Conservation (phyloP, 768 basidiomycete species). For the Suillus subaureus region DNA sequence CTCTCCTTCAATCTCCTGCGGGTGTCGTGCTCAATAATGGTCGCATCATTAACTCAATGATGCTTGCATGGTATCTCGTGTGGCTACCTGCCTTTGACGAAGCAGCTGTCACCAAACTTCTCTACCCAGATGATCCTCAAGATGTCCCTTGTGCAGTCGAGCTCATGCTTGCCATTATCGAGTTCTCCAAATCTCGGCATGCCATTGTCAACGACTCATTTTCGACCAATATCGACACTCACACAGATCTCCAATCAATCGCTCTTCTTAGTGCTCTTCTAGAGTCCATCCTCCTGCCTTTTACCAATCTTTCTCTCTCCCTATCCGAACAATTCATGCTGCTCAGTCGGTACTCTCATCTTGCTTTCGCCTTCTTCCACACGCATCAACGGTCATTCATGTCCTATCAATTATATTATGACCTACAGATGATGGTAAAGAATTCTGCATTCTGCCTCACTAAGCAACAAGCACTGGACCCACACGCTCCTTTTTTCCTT, state of each 20-base stretch:
- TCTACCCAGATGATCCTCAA: too few species aligned
- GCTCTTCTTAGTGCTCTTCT: not conserved
- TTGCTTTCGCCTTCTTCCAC: not conserved
- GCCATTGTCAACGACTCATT: not conserved
- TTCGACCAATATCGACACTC: not conserved
- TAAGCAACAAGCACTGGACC: conserved; percentile 22
- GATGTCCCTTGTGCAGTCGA: too few species aligned
- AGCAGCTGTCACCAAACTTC: too few species aligned
- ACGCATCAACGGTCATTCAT: not conserved
- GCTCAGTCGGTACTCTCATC: not conserved
- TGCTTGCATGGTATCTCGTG: too few species aligned
- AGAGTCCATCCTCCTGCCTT: not conserved
- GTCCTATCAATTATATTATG: conserved; percentile 9
- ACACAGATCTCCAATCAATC: not conserved
- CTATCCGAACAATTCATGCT: not conserved
- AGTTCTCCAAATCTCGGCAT: too few species aligned
- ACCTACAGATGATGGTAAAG: conserved; percentile 33
- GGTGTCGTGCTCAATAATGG: too few species aligned
- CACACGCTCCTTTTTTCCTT: conserved; percentile 19
- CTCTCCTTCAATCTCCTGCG: too few species aligned
- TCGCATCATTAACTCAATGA: too few species aligned
- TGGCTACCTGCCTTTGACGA: too few species aligned
- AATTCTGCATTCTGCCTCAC: conserved; percentile 19
- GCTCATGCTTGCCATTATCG: too few species aligned
- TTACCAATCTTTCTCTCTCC: not conserved